phyloP scores from a whole-genome alignment of 2,329 filamentous ascomycete species.

The Tolypocladium amazonense region DNA sequence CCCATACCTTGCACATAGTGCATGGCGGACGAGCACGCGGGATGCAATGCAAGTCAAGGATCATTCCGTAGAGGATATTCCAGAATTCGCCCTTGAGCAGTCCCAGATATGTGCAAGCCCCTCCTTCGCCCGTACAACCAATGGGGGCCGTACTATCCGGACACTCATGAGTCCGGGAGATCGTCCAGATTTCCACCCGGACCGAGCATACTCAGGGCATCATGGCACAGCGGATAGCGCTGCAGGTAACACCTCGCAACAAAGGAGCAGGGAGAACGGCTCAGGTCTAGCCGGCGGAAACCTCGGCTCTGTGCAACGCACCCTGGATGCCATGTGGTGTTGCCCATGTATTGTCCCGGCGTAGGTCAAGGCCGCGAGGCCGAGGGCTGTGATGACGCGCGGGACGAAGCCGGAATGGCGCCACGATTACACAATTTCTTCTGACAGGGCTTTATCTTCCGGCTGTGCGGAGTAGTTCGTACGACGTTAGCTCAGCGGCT shows the following conservation, averaged over 20 bases:
- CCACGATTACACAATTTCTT: conserved; percentile 1
- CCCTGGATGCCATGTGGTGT: conserved; percentile 1
- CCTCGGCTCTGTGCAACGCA: neutral
- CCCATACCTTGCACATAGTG: neutral
- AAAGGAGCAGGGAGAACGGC: neutral
- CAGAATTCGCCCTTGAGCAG: neutral
- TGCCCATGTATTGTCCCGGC: neutral
- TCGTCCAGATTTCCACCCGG: no score
- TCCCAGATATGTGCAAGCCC: neutral
- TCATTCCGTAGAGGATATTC: neutral
- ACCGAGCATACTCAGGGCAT: neutral
- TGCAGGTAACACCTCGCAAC: neutral
- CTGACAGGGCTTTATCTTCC: conserved; percentile 3
- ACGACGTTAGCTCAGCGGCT: neutral
- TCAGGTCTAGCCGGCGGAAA: neutral
- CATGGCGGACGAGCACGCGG: neutral
- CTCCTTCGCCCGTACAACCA: no score
- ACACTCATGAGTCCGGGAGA: neutral
- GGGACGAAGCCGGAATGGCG: conserved; percentile 1
- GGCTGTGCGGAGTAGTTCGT: neutral
- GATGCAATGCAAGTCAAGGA: neutral
- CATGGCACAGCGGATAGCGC: neutral
- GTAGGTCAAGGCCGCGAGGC: neutral
- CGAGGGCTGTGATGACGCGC: neutral
- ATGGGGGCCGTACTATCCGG: neutral